Percentiles rank a stretch among this genome's conserved stretches.
These are phyloP conservation scores for Fusarium xyrophilum DNA, from an alignment of 2,329 filamentous ascomycete species.

Conservation along the genomic window DNA sequence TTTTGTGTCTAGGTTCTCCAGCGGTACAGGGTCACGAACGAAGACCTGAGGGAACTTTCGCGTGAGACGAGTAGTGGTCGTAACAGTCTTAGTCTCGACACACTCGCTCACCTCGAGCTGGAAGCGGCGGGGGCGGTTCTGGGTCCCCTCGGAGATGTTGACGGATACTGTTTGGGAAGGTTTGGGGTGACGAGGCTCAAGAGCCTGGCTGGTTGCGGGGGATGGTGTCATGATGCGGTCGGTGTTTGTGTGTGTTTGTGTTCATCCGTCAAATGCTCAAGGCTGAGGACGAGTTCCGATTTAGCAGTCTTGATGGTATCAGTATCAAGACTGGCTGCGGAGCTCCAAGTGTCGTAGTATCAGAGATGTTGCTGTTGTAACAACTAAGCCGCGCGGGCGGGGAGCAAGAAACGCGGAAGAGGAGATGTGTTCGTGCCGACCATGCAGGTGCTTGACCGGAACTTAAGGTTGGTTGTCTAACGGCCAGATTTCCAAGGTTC, in stretches of 20 bases:
- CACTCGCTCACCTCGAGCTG: constrained; percentile 69
- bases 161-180: constrained; percentile 54
- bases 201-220: constrained; percentile 47
- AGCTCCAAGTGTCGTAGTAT: background rate
- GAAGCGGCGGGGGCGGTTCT: constrained; percentile 48
- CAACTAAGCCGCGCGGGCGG: background rate
- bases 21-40: constrained; percentile 73
- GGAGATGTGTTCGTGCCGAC: background rate
- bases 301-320: background rate
- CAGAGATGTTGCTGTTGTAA: background rate
- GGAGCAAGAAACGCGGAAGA: constrained; percentile 8
- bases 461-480: background rate
- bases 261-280: constrained; percentile 27
- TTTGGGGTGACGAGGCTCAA: constrained; percentile 46
- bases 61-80: constrained; percentile 90
- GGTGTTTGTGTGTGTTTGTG: constrained; percentile 22
- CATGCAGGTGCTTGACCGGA: background rate
- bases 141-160: constrained; percentile 54
- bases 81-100: constrained; percentile 75
- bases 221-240: constrained; percentile 49
- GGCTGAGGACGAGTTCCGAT: background rate
- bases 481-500: background rate
- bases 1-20: constrained; percentile 80
- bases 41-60: constrained; percentile 84
- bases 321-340: background rate